Conservation (phyloP, 805 yeast species). For the Vanderwaltozyma verrucispora region DNA sequence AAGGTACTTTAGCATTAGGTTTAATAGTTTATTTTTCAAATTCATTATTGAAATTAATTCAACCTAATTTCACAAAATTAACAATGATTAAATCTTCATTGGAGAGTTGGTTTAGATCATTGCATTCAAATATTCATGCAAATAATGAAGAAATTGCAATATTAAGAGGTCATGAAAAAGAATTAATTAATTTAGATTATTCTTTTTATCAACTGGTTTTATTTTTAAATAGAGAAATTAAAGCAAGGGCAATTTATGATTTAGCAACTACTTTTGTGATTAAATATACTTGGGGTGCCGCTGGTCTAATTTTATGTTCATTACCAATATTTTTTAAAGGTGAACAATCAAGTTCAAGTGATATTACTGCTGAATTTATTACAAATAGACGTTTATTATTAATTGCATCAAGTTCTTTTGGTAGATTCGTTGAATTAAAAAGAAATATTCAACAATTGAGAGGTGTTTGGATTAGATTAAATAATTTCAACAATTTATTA, state of each 20-base stretch:
- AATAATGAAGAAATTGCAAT: slow-evolving; percentile 84
- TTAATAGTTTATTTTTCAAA: slow-evolving; percentile 75
- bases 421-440: slow-evolving; percentile 75
- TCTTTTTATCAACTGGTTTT: slow-evolving; percentile 73
- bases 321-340: slow-evolving; percentile 68
- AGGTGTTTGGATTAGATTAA: slow-evolving; percentile 71
- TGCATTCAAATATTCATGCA: slow-evolving; percentile 70
- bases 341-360: slow-evolving; percentile 7
- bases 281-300: slow-evolving; percentile 93
- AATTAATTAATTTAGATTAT: slow-evolving; percentile 63
- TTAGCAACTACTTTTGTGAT: slow-evolving; percentile 80
- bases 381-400: slow-evolving; percentile 77
- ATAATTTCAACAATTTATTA: slow-evolving; percentile 58
- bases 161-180: slow-evolving; percentile 70
- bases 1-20: slow-evolving; percentile 71
- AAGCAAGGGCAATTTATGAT: slow-evolving; percentile 70
- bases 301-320: slow-evolving; percentile 79
- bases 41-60: slow-evolving; percentile 55
- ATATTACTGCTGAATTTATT: slow-evolving; percentile 70
- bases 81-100: slow-evolving; percentile 66
- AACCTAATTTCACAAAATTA: slow-evolving; percentile 83
- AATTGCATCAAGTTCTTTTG: slow-evolving; percentile 81
- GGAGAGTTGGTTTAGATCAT: slow-evolving; percentile 75
- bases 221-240: slow-evolving; percentile 64
- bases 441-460: slow-evolving; percentile 72